Percentiles rank a stretch among this genome's conserved stretches.
phyloP scores from a whole-genome alignment of 2,329 filamentous ascomycete genomes.

The Bipolaris cookei region DNA sequence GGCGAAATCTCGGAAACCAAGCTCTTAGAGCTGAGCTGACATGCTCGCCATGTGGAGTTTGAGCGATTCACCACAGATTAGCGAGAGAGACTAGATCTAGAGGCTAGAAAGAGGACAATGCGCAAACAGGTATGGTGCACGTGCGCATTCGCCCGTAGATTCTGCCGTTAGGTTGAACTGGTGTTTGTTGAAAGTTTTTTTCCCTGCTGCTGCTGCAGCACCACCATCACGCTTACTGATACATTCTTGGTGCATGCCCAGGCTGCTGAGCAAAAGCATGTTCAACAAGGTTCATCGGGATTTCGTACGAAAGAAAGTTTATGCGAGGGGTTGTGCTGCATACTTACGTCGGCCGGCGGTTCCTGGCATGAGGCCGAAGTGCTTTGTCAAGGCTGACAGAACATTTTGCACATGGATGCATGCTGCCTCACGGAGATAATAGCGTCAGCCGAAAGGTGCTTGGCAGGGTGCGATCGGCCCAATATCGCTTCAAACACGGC shows the following conservation, averaged over 20 bases:
- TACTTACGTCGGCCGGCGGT: not conserved
- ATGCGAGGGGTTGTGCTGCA: not conserved
- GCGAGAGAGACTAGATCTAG: conserved; percentile 20
- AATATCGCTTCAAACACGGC: conserved; percentile 5
- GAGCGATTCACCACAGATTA: conserved; percentile 21
- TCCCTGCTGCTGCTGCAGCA: not conserved
- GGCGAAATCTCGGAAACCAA: not conserved
- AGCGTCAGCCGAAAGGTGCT: conserved; percentile 1
- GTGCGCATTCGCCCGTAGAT: not conserved
- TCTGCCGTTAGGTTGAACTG: not conserved
- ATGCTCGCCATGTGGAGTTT: conserved; percentile 10
- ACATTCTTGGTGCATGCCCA: not conserved
- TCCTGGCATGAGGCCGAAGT: not conserved
- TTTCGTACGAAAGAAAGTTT: not conserved
- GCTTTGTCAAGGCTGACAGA: not conserved
- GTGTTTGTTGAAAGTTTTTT: not conserved
- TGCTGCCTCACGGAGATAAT: not conserved
- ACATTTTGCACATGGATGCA: not conserved
- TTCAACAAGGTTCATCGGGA: no score
- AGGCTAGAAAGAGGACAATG: conserved; percentile 1
- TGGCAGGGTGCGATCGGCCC: conserved; percentile 1
- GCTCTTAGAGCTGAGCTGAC: conserved; percentile 3
- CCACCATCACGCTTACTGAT: not conserved
- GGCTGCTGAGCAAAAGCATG: not conserved
- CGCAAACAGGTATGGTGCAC: conserved; percentile 3